Evolutionary conservation across 108 stramenopile species (phyloP), one percentile per base, ranked within the genome.

Genomic region (Nannochloropsis gaditana): DNA sequence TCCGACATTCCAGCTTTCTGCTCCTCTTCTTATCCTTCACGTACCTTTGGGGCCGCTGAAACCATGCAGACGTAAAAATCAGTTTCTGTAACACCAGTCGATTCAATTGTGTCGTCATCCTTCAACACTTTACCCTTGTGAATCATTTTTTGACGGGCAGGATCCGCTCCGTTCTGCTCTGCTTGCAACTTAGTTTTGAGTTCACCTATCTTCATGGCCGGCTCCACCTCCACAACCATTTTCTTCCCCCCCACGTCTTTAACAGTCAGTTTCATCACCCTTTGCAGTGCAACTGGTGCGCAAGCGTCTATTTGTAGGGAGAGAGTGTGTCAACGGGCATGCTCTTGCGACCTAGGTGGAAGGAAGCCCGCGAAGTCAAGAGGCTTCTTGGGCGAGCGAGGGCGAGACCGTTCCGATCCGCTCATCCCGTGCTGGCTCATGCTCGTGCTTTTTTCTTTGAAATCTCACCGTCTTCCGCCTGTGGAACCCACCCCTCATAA

Each of bases 91-190:
- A 82, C 45, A 45, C 82, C 82, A 15, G 82, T 82, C 19, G 43
- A 43, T 19, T 45, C 45, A 21, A 82, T 82, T 15, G 45, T 43
- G 43, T 43, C 45, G 45, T 15, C 45, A 4, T 82, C 82, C 45
- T 82, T 82, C 82, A 82, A 82, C 21, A 82, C 82, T 21, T 82
- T 82, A 19, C 82, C 82, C 45, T 43, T 45, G 82, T 82, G 21
- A 45, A 82, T 82, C 45, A 82, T 45, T 21, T 82, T 82, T 21
- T 82, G 82, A 19, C 82, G 43, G 15, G 82, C 82, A 73, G 59
- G 59, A 73, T 73, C 59, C 15, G 59, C 59, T n/a, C 15, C 59
- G n/a, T n/a, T 73, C 19, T 73, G 59, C 59, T 73, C 59, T 15
- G 59, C 59, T 73, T 73, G 59, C 19, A 73, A n/a, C 59, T 73